These are phyloP conservation scores for Sporobolomyces phaffii DNA, from an alignment of 768 basidiomycete species.

Conservation along the genomic window DNA sequence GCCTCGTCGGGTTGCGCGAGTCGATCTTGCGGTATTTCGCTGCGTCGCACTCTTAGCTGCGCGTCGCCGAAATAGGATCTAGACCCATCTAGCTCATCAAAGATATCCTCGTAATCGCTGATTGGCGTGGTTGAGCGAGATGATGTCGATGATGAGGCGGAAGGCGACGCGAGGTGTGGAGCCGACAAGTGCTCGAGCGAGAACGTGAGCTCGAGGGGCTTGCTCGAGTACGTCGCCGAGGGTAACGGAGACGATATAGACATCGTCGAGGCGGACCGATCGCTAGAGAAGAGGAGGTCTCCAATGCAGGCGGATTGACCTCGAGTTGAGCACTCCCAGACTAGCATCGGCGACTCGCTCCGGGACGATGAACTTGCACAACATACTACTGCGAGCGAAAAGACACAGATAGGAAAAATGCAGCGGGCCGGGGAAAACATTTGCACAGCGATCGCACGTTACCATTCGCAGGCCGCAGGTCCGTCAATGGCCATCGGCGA, in stretches of 20 bases:
- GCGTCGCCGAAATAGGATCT: not conserved
- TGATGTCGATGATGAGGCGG: not conserved
- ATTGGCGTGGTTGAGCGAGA: not conserved
- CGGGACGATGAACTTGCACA: too few relatives aligned
- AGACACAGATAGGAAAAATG: too few relatives aligned
- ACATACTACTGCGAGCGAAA: too few relatives aligned
- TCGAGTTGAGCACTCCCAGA: not conserved
- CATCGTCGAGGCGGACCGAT: not conserved
- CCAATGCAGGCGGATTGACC: not conserved
- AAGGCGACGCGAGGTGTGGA: not conserved
- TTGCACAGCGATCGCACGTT: too few relatives aligned
- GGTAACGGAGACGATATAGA: slow-evolving; percentile 6
- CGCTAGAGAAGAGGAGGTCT: not conserved
- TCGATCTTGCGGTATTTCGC: too few relatives aligned
- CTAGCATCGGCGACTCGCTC: too few relatives aligned
- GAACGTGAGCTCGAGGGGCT: not conserved
- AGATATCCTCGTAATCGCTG: not conserved
- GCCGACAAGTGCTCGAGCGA: not conserved
- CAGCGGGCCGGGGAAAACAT: too few relatives aligned
- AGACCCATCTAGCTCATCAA: not conserved
- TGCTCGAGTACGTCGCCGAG: not conserved
- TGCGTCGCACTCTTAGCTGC: too few relatives aligned
- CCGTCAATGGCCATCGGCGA: too few relatives aligned
- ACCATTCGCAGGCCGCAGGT: too few relatives aligned
- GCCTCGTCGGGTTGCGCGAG: too few relatives aligned